Evolutionary conservation across 2,329 filamentous ascomycete genomes (phyloP).

Genomic region (Chrysoporthe austroafricana): DNA sequence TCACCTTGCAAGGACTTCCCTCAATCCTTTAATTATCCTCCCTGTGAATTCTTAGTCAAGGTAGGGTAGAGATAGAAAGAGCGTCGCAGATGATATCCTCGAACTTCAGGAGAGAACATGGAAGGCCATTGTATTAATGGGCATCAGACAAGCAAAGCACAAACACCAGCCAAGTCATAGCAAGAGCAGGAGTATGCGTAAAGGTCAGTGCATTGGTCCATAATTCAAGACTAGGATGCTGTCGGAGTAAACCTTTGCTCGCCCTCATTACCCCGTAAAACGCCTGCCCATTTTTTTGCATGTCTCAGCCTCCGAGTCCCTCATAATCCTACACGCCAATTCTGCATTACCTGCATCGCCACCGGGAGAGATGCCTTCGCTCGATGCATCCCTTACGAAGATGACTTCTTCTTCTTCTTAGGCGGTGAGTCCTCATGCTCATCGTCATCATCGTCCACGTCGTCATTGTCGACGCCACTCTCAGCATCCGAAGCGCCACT

Average conservation of each 20-base stretch:
- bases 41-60: neutral
- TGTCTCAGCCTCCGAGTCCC: conserved; percentile 5
- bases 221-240: conserved; percentile 18
- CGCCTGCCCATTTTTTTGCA: conserved; percentile 19
- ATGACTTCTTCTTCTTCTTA: conserved; percentile 50
- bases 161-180: neutral
- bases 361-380: conserved; percentile 8
- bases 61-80: neutral
- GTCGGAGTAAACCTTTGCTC: conserved; percentile 8
- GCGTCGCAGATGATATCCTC: neutral
- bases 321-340: neutral
- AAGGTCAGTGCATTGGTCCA: neutral
- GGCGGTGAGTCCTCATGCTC: conserved; percentile 40
- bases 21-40: neutral
- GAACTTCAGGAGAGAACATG: neutral
- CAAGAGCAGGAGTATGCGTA: neutral
- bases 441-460: conserved; percentile 48
- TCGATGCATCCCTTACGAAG: conserved; percentile 28
- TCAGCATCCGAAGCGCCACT: conserved; percentile 66
- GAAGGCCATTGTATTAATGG: neutral
- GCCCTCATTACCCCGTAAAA: conserved; percentile 20
- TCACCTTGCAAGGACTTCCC: neutral
- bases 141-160: neutral
- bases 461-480: conserved; percentile 56
- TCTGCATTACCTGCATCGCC: neutral